Percentiles rank a stretch among this genome's conserved stretches.
These are phyloP conservation scores for Diaporthe ilicicola DNA, from an alignment of 2,329 filamentous ascomycete genomes.

Conservation along the genomic window DNA sequence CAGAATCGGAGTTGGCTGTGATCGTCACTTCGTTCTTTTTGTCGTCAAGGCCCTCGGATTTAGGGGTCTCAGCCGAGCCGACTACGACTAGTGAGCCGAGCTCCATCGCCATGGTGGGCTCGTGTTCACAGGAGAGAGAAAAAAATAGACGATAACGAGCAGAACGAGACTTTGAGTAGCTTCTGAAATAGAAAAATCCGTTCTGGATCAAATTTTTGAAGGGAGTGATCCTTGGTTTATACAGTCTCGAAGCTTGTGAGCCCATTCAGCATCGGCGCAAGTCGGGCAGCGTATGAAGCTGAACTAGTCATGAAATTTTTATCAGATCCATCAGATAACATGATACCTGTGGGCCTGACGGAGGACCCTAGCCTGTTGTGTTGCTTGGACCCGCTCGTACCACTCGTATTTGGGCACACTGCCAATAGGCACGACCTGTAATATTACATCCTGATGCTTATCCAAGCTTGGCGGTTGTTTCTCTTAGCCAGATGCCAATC, in stretches of 20 bases:
- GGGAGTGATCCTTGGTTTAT: background rate
- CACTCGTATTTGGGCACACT: background rate
- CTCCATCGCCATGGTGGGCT: background rate
- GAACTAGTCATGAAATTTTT: background rate
- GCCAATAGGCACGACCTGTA: too few species aligned
- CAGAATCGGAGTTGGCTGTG: slow-evolving; percentile 2
- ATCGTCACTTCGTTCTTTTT: background rate
- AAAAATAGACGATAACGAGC: background rate
- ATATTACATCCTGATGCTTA: too few species aligned
- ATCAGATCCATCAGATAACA: slow-evolving; percentile 7
- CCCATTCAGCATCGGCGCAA: background rate
- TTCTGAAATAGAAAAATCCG: background rate
- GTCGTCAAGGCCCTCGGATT: background rate
- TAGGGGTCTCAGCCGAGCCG: background rate
- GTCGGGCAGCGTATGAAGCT: background rate
- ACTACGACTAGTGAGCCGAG: background rate
- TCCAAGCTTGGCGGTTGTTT: too few species aligned
- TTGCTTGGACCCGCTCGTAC: background rate
- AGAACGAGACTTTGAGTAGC: background rate
- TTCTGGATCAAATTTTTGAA: background rate
- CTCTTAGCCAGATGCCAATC: too few species aligned
- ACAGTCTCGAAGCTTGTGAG: background rate
- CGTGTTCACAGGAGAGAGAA: background rate
- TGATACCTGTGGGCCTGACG: background rate
- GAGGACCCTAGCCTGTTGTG: background rate